Percentiles rank a stretch among this genome's conserved stretches.
Conservation (phyloP, 768 basidiomycete genomes). For the Chlorophyllum brunneum region DNA sequence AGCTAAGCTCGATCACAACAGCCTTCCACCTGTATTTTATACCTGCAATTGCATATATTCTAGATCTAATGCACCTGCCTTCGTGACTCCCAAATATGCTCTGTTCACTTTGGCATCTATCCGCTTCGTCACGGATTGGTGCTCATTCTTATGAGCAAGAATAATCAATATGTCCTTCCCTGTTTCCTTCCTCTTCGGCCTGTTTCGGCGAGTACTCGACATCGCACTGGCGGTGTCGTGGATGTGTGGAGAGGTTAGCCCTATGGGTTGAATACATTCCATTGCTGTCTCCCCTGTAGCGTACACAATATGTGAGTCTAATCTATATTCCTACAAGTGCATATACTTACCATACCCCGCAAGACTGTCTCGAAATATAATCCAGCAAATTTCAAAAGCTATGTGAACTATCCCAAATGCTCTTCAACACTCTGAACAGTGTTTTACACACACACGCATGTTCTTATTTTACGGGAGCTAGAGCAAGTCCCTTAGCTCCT, state of each 20-base stretch:
- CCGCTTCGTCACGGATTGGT: conserved; percentile 60
- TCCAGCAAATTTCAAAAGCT: too few species aligned
- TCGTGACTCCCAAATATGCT: conserved; percentile 34
- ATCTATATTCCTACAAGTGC: too few species aligned
- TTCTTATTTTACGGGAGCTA: conserved; percentile 87
- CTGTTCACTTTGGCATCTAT: conserved; percentile 86
- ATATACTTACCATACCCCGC: too few species aligned
- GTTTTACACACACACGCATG: conserved; percentile 65
- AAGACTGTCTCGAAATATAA: too few species aligned
- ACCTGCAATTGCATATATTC: conserved; percentile 16
- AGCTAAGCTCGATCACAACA: conserved; percentile 7
- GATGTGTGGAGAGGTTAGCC: conserved; percentile 13
- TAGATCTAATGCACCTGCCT: conserved; percentile 14
- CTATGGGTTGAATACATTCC: conserved; percentile 13
- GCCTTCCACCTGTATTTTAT: conserved; percentile 17
- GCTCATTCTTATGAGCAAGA: conserved; percentile 88
- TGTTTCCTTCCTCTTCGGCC: conserved; percentile 11
- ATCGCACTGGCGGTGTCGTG: neutral
- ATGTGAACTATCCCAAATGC: too few species aligned
- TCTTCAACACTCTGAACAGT: conserved; percentile 96
- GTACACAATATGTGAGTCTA: neutral
- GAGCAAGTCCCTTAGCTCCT: conserved; percentile 27
- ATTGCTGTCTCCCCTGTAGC: neutral
- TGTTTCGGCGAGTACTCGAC: neutral
- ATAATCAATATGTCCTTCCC: conserved; percentile 6